These are phyloP conservation scores for Sarocladium brachiariae DNA, from an alignment of 2,329 filamentous ascomycete species.

Conservation along the genomic window DNA sequence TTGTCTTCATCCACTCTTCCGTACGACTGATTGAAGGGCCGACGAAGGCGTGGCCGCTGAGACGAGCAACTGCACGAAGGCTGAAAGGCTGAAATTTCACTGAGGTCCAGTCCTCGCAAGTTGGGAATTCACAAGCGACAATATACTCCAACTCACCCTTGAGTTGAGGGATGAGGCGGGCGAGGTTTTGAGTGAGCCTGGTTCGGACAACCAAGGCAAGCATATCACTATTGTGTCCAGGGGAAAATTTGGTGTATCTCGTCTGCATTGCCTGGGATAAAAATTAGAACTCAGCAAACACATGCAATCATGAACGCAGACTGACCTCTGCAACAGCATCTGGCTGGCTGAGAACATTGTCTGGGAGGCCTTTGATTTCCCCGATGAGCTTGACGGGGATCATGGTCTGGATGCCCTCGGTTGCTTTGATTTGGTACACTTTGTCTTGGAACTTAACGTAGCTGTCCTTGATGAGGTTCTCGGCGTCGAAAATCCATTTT, in stretches of 20 bases:
- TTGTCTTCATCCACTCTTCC: constrained; percentile 47
- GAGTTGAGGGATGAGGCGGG: constrained; percentile 34
- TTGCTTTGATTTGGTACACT: constrained; percentile 45
- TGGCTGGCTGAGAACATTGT: constrained; percentile 12
- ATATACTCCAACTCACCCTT: constrained; percentile 41
- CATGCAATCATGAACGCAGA: too few relatives aligned
- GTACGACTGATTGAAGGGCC: constrained; percentile 42
- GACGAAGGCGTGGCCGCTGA: constrained; percentile 48
- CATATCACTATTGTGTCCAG: constrained; percentile 38
- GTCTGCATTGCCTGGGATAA: constrained; percentile 20
- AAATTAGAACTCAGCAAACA: too few relatives aligned
- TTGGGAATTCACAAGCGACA: constrained; percentile 39
- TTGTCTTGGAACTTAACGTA: constrained; percentile 43
- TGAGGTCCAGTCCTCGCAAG: constrained; percentile 47
- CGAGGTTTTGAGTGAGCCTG: constrained; percentile 37
- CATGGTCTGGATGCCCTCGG: constrained; percentile 41
- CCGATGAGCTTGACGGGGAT: constrained; percentile 29
- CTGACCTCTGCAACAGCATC: constrained; percentile 12
- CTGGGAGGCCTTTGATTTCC: constrained; percentile 13
- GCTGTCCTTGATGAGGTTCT: constrained; percentile 39
- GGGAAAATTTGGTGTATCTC: constrained; percentile 33
- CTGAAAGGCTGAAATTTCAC: constrained; percentile 46
- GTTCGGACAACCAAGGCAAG: constrained; percentile 37
- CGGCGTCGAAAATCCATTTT: constrained; percentile 46
- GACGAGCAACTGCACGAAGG: constrained; percentile 42